A percentile compares a stretch with the other conserved stretches of the same genome.
phyloP scores from a whole-genome alignment of 2,329 filamentous ascomycete genomes.

The Phoma sp. region DNA sequence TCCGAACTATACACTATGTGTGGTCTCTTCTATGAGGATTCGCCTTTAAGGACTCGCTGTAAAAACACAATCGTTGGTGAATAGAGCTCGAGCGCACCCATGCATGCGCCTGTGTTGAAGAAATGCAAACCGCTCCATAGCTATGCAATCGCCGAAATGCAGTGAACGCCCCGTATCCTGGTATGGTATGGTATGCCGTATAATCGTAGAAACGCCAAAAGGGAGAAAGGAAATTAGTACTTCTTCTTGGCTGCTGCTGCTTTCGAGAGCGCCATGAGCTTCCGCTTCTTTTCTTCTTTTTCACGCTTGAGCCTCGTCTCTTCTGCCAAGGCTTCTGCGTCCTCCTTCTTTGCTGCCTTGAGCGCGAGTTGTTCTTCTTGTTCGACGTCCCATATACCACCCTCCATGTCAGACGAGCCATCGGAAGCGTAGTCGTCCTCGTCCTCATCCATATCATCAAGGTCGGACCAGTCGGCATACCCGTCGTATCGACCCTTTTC shows the following conservation, averaged over 20 bases:
- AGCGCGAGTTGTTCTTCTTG: constrained; percentile 72
- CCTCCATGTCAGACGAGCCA: constrained; percentile 79
- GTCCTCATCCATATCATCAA: constrained; percentile 56
- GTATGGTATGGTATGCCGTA: constrained; percentile 35
- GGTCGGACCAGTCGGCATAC: constrained; percentile 50
- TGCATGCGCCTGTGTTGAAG: constrained; percentile 28
- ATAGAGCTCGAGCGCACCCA: constrained; percentile 19
- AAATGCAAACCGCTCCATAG: constrained; percentile 36
- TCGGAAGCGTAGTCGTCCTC: constrained; percentile 72
- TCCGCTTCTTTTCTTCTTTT: constrained; percentile 48
- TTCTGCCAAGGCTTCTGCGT: constrained; percentile 68
- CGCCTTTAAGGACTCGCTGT: constrained; percentile 25
- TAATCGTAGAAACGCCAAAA: constrained; percentile 38
- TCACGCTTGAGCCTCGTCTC: constrained; percentile 51
- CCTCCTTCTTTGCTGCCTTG: constrained; percentile 70
- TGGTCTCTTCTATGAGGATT: constrained; percentile 21
- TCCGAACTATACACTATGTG: constrained; percentile 29
- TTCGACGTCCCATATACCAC: constrained; percentile 75
- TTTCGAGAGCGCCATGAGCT: constrained; percentile 38
- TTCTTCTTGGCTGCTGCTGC: constrained; percentile 42
- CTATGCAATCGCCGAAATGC: constrained; percentile 42
- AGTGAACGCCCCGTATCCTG: constrained; percentile 31
- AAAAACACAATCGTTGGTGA: constrained; percentile 28
- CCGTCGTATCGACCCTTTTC: constrained; percentile 45
- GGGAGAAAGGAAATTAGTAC: constrained; percentile 28